Conservation (phyloP, 2,329 filamentous ascomycete species). For the Diaporthe capsici region DNA sequence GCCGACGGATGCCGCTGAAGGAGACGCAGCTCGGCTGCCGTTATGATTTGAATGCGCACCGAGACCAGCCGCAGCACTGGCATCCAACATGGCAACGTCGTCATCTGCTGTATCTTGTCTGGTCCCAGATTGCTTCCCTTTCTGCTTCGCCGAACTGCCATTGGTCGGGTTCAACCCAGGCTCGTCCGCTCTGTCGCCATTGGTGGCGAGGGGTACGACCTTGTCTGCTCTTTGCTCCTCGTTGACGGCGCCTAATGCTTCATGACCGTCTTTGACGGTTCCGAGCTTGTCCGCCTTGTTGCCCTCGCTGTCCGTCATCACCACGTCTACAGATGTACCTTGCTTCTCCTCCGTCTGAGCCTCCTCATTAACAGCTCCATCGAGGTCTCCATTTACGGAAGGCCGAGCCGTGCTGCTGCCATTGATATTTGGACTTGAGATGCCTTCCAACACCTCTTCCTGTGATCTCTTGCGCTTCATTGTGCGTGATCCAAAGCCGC, state of each 20-base stretch:
- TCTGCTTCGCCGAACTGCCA: slow-evolving; percentile 23
- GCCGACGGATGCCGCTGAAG: slow-evolving; percentile 46
- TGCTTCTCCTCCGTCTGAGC: background rate
- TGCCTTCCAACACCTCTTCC: slow-evolving; percentile 32
- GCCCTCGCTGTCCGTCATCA: slow-evolving; percentile 44
- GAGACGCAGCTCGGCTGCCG: slow-evolving; percentile 37
- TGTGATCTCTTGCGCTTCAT: slow-evolving; percentile 43
- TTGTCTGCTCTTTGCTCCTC: background rate
- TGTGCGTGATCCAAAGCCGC: slow-evolving; percentile 59
- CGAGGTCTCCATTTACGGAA: slow-evolving; percentile 42
- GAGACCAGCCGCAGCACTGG: background rate
- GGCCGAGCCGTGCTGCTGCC: slow-evolving; percentile 18
- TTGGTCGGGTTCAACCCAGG: slow-evolving; percentile 30
- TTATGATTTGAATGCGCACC: slow-evolving; percentile 23
- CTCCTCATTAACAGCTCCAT: background rate
- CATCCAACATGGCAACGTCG: slow-evolving; percentile 36
- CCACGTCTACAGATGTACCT: slow-evolving; percentile 41
- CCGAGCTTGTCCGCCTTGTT: slow-evolving; percentile 18
- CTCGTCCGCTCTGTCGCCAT: background rate
- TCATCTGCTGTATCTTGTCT: slow-evolving; percentile 25
- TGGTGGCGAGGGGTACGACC: background rate
- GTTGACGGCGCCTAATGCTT: background rate
- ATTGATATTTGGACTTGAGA: slow-evolving; percentile 38
- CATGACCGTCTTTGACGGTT: slow-evolving; percentile 19
- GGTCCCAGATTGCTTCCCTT: slow-evolving; percentile 36